Base-by-base conservation (phyloP, 768 basidiomycete genomes). In the Boletus rubroflammeus region DNA sequence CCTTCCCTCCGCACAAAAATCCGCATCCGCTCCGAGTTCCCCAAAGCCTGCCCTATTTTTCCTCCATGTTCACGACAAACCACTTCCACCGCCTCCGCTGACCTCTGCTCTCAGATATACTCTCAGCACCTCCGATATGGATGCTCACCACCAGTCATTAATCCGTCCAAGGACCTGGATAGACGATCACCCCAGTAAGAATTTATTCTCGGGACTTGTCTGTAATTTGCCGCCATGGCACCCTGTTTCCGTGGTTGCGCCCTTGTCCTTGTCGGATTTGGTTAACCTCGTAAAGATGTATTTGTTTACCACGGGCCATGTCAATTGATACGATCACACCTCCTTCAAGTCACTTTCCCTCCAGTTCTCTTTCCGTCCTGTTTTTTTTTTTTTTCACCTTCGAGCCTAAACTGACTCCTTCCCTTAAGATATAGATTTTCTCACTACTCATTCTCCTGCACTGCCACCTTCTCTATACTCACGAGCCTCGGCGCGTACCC, bases 61-160 rank as follows among this genome's bases (percentile, higher is more conserved):
- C 32, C 36, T 65, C 13, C 11, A 52, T 54, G 49, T 35, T 1
- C 50, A 62, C 58, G 72, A 76, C 62, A 77, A 77, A 51, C 72
- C 76, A 9, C 66, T 75, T n/a, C 76, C 76, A 8, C 66, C 70
- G 15, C 70, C 76, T 21, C 70, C 71, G 26, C 67, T 75, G 68
- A 72, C 69, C 15, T 46, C 62, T 5, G 23, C 47, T 2, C 51
- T 59, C 53, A 62, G 53, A 47, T 47, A 64, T 29, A 56, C 51
- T 31, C 60, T 65, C 62, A 57, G 64, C 53, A 53, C 58, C 19
- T 60, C 58, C 49, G 63, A 65, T 21, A 67, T 69, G 65, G 65
- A 69, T 13, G 58, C 58, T 0, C 65, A 67, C 35, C 63, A 64
- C 47, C 60, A 56, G 26, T 47, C 52, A 1, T 29, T 59, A 3